A percentile compares a stretch with the other conserved stretches of the same genome.
Conservation (phyloP, 306 rosid genomes). For the Delonix regia region DNA sequence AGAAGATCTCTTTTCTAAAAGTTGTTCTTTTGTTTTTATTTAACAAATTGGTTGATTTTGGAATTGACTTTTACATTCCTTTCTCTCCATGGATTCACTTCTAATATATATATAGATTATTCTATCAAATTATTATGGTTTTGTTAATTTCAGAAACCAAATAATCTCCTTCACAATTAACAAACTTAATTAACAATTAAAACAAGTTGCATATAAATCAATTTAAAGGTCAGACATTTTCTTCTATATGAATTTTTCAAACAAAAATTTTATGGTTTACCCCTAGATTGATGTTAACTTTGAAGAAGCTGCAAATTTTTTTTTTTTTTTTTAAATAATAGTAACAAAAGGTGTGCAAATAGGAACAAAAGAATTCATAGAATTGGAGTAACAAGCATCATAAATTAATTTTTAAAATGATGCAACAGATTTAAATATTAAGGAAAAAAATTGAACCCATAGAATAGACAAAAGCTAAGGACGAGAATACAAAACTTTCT, state of each 20-base stretch:
- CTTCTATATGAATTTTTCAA: neutral
- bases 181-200: neutral
- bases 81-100: neutral
- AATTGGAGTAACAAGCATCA: neutral
- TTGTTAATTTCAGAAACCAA: neutral
- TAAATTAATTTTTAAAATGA: neutral
- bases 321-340: no score
- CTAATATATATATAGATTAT: no score
- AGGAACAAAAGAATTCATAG: no score
- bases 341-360: neutral
- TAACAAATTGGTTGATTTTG: neutral
- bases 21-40: neutral
- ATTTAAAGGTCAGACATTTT: neutral
- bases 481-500: neutral
- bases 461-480: neutral
- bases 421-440: neutral
- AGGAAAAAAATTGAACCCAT: neutral
- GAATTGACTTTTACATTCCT: neutral
- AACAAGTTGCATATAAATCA: neutral
- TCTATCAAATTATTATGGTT: neutral
- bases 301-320: no score
- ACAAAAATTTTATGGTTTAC: neutral
- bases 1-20: neutral
- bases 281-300: neutral
- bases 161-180: neutral